These are phyloP conservation scores for Penicillium oxalicum DNA, from an alignment of 2,329 filamentous ascomycete species.

Conservation along the genomic window DNA sequence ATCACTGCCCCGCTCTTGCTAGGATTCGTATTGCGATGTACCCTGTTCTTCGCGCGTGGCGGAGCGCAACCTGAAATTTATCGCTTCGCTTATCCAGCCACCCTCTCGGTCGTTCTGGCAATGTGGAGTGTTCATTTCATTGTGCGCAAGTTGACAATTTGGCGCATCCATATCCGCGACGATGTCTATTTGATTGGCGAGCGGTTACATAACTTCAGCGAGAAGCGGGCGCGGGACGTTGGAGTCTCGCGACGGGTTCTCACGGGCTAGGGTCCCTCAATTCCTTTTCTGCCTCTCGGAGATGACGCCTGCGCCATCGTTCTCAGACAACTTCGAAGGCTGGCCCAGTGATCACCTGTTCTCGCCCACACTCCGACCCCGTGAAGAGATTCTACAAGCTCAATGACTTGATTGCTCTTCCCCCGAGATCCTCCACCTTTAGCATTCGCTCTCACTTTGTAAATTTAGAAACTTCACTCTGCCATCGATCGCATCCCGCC, in stretches of 20 bases:
- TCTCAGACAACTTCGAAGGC: too few species aligned
- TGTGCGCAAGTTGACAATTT: constrained; percentile 58
- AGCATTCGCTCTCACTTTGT: too few species aligned
- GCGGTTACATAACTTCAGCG: constrained; percentile 87
- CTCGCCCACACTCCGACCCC: too few species aligned
- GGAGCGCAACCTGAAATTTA: constrained; percentile 45
- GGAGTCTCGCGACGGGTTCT: constrained; percentile 35
- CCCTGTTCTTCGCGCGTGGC: constrained; percentile 27
- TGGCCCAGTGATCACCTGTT: too few species aligned
- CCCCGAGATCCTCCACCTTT: too few species aligned
- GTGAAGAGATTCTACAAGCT: too few species aligned
- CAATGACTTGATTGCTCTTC: too few species aligned
- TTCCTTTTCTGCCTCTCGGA: too few species aligned
- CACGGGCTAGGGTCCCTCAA: constrained; percentile 20
- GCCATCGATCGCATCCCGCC: too few species aligned
- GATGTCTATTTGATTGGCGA: constrained; percentile 97
- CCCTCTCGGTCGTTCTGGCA: constrained; percentile 50
- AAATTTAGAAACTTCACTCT: too few species aligned
- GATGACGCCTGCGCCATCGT: too few species aligned
- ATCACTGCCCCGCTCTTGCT: constrained; percentile 60
- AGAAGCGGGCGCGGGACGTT: constrained; percentile 41
- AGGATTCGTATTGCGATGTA: constrained; percentile 49
- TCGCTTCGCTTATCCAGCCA: constrained; percentile 68
- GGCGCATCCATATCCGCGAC: constrained; percentile 78
- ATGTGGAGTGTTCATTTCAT: constrained; percentile 37